phyloP scores from a whole-genome alignment of 495 filamentous ascomycete genomes.

The Hypoxylon perforatum region DNA sequence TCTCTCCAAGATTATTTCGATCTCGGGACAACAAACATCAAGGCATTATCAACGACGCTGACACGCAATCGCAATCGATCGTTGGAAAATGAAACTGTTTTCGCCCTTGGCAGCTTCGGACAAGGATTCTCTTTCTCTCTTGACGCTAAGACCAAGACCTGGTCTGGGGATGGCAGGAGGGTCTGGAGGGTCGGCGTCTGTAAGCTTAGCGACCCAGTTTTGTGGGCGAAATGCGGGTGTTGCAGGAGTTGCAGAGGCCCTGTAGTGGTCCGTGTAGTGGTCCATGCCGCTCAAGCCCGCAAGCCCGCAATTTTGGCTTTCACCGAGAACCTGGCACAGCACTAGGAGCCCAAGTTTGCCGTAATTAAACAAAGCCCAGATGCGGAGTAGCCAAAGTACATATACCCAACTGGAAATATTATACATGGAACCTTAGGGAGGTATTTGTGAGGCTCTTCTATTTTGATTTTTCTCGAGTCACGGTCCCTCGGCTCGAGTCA shows the following conservation, averaged over 20 bases:
- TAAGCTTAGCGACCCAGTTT: slow-evolving; percentile 28
- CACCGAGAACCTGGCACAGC: slow-evolving; percentile 32
- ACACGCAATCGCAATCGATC: too few species aligned
- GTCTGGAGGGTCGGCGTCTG: slow-evolving; percentile 8
- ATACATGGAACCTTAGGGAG: too few species aligned
- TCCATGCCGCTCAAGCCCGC: slow-evolving; percentile 17
- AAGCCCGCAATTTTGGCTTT: slow-evolving; percentile 42
- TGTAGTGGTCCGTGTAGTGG: slow-evolving; percentile 29
- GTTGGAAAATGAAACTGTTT: slow-evolving; percentile 20
- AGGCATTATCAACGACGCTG: too few species aligned
- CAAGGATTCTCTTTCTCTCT: slow-evolving; percentile 25
- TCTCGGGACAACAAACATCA: too few species aligned
- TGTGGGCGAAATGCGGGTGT: slow-evolving; percentile 8
- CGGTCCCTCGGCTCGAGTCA: slow-evolving; percentile 29
- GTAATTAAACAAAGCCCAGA: background rate
- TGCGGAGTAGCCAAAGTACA: slow-evolving; percentile 8
- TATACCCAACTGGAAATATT: background rate
- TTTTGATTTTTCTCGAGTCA: slow-evolving; percentile 14
- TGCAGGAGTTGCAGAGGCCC: slow-evolving; percentile 24
- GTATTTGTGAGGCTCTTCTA: slow-evolving; percentile 17
- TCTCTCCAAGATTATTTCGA: too few species aligned
- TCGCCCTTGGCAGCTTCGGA: slow-evolving; percentile 10
- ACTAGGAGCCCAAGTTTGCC: slow-evolving; percentile 14
- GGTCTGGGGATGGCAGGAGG: slow-evolving; percentile 18
- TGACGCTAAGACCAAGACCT: slow-evolving; percentile 17